These are phyloP conservation scores for Penicillium salamii DNA, from an alignment of 495 filamentous ascomycete species.

Conservation along the genomic window DNA sequence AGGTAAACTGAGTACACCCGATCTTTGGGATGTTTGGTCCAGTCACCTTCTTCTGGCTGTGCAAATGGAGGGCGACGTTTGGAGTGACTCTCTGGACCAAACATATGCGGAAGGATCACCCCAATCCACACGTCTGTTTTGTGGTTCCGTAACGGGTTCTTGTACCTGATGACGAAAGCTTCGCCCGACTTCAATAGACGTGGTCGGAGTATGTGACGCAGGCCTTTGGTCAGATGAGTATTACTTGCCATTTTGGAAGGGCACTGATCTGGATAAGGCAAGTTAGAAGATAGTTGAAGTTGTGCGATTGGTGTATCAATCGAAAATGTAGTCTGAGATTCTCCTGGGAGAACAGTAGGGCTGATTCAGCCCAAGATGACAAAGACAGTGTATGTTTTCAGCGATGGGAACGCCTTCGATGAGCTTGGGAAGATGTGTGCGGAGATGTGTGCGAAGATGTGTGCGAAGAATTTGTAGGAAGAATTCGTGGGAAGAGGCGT, in stretches of 20 bases:
- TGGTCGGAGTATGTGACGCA: not conserved
- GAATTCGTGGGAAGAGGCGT: too few species aligned
- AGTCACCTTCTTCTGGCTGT: slow-evolving; percentile 3
- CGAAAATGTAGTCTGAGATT: too few species aligned
- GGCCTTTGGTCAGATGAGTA: not conserved
- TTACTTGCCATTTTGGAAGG: not conserved
- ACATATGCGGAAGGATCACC: slow-evolving; percentile 2
- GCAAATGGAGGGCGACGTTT: slow-evolving; percentile 6
- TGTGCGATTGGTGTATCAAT: too few species aligned
- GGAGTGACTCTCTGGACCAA: not conserved
- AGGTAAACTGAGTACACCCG: slow-evolving; percentile 16
- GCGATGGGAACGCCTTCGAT: too few species aligned
- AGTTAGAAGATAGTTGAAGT: too few species aligned
- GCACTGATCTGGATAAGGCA: not conserved
- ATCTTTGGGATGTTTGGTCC: slow-evolving; percentile 3
- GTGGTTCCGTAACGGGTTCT: slow-evolving; percentile 10
- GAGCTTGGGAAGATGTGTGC: too few species aligned
- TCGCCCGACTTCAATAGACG: slow-evolving; percentile 10
- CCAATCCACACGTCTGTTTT: slow-evolving; percentile 19
- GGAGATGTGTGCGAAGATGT: too few species aligned
- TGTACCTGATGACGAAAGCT: slow-evolving; percentile 12
- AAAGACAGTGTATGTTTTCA: too few species aligned
- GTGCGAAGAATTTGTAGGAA: too few species aligned
- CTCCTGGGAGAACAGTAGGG: too few species aligned
- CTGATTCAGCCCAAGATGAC: too few species aligned